Evolutionary conservation across 2,329 filamentous ascomycete species (phyloP).

Genomic region (Microdochium bolleyi): DNA sequence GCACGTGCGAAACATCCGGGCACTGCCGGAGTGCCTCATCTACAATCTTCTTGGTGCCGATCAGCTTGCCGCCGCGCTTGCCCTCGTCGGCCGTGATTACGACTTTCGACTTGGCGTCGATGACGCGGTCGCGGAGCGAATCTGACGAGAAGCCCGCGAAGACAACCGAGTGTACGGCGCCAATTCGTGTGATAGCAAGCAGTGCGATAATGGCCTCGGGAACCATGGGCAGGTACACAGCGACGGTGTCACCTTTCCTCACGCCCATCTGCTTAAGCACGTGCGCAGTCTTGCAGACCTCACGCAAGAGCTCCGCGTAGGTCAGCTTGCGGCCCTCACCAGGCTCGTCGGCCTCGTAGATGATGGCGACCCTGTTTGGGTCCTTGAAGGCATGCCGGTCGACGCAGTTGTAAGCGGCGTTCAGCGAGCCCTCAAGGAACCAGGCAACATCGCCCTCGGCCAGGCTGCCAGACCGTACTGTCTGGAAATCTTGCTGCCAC

Average conservation of each 20-base stretch:
- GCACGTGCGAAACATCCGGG: constrained; percentile 73
- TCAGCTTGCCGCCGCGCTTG: constrained; percentile 93
- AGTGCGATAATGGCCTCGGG: constrained; percentile 90
- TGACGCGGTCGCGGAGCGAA: constrained; percentile 88
- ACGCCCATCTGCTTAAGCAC: constrained; percentile 93
- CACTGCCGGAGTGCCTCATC: constrained; percentile 96
- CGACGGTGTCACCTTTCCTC: constrained; percentile 93
- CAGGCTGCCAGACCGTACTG: constrained; percentile 72
- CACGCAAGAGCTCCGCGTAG: constrained; percentile 84
- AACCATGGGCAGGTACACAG: constrained; percentile 98
- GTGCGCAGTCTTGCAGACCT: constrained; percentile 83
- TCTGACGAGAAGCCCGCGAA: constrained; percentile 97
- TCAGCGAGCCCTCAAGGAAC: constrained; percentile 90
- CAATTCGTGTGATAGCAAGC: constrained; percentile 84
- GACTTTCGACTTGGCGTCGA: constrained; percentile 84
- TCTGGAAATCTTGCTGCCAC: constrained; percentile 89
- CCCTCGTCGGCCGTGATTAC: constrained; percentile 97
- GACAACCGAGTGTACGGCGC: constrained; percentile 92
- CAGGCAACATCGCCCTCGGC: constrained; percentile 78
- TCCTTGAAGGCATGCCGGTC: constrained; percentile 95
- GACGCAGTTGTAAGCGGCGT: constrained; percentile 95
- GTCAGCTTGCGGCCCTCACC: constrained; percentile 81
- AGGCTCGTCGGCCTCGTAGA: constrained; percentile 95
- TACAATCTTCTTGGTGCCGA: constrained; percentile 98
- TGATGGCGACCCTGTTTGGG: constrained; percentile 89